Conservation (phyloP, 768 basidiomycete species). For the Hygrocybe coccinea region DNA sequence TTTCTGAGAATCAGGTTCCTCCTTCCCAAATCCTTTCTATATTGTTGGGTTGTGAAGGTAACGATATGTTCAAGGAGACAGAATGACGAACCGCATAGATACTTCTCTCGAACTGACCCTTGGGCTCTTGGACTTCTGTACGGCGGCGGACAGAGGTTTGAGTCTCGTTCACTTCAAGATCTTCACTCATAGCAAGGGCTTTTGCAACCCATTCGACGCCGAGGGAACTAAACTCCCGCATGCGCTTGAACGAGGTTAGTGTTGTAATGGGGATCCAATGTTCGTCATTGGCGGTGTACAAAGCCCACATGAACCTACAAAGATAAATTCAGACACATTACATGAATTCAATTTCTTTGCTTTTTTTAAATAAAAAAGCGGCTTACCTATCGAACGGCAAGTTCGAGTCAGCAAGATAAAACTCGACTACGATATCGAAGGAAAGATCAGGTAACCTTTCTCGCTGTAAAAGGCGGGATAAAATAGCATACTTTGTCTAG, state of each 20-base stretch:
- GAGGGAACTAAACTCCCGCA: constrained; percentile 62
- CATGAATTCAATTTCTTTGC: background rate
- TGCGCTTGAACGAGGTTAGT: constrained; percentile 91
- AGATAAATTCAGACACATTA: background rate
- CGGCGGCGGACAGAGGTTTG: constrained; percentile 69
- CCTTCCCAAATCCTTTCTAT: constrained; percentile 85
- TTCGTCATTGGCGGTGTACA: constrained; percentile 72
- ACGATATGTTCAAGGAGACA: background rate
- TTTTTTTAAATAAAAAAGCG: no score
- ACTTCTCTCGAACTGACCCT: constrained; percentile 75
- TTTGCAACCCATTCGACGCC: constrained; percentile 67
- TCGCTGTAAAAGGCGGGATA: background rate
- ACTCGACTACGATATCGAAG: constrained; percentile 60
- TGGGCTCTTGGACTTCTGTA: constrained; percentile 72
- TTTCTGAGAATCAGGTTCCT: constrained; percentile 58
- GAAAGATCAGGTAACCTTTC: background rate
- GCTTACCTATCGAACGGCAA: constrained; percentile 82
- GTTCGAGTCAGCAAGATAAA: constrained; percentile 96
- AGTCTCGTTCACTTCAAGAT: constrained; percentile 70
- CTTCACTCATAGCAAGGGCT: constrained; percentile 50
- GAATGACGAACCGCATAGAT: constrained; percentile 74
- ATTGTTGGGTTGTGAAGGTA: constrained; percentile 2
- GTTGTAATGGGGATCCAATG: constrained; percentile 90
- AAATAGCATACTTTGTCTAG: constrained; percentile 47
- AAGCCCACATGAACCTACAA: constrained; percentile 87